A percentile compares a stretch with the other conserved stretches of the same genome.
Conservation (phyloP, 2,329 filamentous ascomycete genomes). For the Penicillium sp. region DNA sequence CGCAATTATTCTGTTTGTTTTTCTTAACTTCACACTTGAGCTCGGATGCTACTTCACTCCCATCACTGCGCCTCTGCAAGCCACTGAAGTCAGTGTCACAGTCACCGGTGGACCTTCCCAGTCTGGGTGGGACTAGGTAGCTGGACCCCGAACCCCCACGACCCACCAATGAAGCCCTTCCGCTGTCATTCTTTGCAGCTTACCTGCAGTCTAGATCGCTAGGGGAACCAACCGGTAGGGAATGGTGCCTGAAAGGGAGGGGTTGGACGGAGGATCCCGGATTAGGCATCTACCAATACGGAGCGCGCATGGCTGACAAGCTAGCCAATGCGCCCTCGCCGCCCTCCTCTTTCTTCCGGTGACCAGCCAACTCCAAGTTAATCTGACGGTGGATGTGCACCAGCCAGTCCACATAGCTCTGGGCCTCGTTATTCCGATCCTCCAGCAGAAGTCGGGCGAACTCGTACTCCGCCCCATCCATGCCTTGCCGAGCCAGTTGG, state of each 20-base stretch:
- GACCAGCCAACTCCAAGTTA: conserved; percentile 71
- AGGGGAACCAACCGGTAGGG: neutral
- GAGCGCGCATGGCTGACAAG: conserved; percentile 47
- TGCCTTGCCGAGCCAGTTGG: conserved; percentile 85
- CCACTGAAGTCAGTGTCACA: conserved; percentile 6
- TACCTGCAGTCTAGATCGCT: conserved; percentile 8
- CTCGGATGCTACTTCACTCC: neutral
- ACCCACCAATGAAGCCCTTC: neutral
- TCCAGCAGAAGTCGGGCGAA: conserved; percentile 90
- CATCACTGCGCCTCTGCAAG: neutral
- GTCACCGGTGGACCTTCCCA: neutral
- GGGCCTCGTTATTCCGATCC: conserved; percentile 95
- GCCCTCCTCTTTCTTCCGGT: conserved; percentile 49
- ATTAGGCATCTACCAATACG: conserved; percentile 42
- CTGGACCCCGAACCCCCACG: neutral
- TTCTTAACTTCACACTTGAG: neutral
- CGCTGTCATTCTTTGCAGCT: neutral
- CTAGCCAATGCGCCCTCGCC: conserved; percentile 46
- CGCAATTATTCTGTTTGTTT: conserved; percentile 1
- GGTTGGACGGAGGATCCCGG: neutral
- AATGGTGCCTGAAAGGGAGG: neutral
- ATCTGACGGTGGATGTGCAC: conserved; percentile 93
- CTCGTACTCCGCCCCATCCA: conserved; percentile 95
- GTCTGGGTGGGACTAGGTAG: neutral
- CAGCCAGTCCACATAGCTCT: conserved; percentile 98